Percentiles rank a stretch among this genome's conserved stretches.
Conservation (phyloP, 176 grass and related monocot species). For the Rhynchospora tenuis region DNA sequence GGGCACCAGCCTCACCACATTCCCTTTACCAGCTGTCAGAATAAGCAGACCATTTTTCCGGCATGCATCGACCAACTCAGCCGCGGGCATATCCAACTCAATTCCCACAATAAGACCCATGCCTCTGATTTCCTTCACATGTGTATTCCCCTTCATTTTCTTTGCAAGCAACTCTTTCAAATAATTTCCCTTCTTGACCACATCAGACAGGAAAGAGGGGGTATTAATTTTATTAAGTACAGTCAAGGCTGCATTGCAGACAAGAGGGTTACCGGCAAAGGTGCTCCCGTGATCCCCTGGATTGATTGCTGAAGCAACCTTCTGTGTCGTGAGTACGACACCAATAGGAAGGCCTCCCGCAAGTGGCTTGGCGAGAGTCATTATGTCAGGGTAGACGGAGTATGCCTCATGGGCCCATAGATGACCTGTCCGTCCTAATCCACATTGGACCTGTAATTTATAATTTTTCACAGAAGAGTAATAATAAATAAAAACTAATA, state of each 20-base stretch:
- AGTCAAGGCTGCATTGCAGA: conserved; percentile 45
- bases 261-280: conserved; percentile 54
- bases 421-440: conserved; percentile 68
- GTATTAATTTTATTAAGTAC: conserved; percentile 64
- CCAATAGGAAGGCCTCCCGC: conserved; percentile 70
- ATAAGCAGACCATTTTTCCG: conserved; percentile 64
- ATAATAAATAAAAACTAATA: neutral
- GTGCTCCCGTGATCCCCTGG: conserved; percentile 77
- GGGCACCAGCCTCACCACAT: conserved; percentile 73
- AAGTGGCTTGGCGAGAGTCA: conserved; percentile 84
- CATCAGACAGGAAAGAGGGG: conserved; percentile 49
- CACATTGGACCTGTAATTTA: conserved; percentile 62
- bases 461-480: conserved; percentile 4
- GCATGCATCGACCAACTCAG: conserved; percentile 51
- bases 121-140: conserved; percentile 67
- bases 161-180: conserved; percentile 59
- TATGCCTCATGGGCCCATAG: conserved; percentile 72
- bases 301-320: conserved; percentile 53
- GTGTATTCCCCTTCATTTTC: conserved; percentile 47
- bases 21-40: conserved; percentile 78
- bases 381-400: conserved; percentile 56
- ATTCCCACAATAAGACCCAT: conserved; percentile 62
- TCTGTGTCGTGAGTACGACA: conserved; percentile 51
- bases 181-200: conserved; percentile 48
- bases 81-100: conserved; percentile 59